Conservation (phyloP, 2,329 filamentous ascomycete genomes). For the Fusarium pininemorale region DNA sequence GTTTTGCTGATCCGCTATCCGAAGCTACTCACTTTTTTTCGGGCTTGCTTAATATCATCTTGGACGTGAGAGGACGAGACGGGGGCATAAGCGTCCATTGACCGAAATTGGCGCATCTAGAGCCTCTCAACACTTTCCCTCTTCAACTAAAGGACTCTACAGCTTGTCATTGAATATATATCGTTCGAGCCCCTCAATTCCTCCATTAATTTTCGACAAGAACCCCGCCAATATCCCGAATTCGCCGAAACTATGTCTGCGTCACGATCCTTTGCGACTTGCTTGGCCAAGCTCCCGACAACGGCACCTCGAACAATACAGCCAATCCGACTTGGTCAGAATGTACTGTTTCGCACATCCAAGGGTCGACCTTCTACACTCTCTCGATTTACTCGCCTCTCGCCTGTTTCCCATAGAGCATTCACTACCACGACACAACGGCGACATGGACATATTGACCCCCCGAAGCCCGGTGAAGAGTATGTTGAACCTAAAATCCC, state of each 20-base stretch:
- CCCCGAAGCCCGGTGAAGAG: conserved; percentile 93
- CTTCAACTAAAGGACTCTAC: conserved; percentile 7
- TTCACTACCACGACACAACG: conserved; percentile 73
- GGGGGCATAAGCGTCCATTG: conserved; percentile 40
- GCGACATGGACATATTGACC: conserved; percentile 81
- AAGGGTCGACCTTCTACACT: conserved; percentile 31
- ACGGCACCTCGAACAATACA: conserved; percentile 44
- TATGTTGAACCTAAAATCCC: conserved; percentile 55
- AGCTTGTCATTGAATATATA: conserved; percentile 2
- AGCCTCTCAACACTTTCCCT: conserved; percentile 20
- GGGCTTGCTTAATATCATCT: conserved; percentile 44
- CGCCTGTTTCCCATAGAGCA: conserved; percentile 48
- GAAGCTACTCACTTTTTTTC: conserved; percentile 42
- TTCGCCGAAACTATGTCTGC: conserved; percentile 43
- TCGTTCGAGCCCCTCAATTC: background rate
- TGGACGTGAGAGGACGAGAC: conserved; percentile 45
- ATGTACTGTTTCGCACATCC: conserved; percentile 21
- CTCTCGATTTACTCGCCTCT: conserved; percentile 17
- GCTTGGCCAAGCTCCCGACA: conserved; percentile 47
- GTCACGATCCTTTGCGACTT: conserved; percentile 46
- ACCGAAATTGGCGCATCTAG: conserved; percentile 40
- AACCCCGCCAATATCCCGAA: conserved; percentile 21
- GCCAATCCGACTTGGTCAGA: conserved; percentile 32
- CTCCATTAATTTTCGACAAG: conserved; percentile 4
- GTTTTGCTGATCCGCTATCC: conserved; percentile 35